Base-by-base conservation (phyloP, 2,329 filamentous ascomycete species). In the Monilinia aucupariae region DNA sequence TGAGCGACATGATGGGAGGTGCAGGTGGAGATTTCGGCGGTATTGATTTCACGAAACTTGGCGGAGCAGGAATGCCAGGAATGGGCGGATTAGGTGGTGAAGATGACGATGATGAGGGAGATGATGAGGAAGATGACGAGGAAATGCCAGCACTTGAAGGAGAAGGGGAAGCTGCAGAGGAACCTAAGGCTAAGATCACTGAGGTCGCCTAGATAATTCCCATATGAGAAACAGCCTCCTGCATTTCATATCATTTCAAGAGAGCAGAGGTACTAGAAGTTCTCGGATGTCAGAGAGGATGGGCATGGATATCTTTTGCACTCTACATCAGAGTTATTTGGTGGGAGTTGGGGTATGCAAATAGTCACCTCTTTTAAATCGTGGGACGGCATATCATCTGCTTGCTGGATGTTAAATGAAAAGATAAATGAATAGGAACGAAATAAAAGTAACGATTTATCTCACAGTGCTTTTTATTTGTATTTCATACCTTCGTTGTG, bases 1-100 rank as follows among this genome's bases (percentile, higher is more conserved):
- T 74, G 73, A 68, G 70, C 61, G 72, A 69, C 48, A 74, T 74
- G 72, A 73, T 75, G 71, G 72, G 73, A 43, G 73, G 77, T 41
- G 71, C 70, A 50, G 83, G 84, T 66, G 86, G 85, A 69, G 90
- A 91, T 76, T 91, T 94, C 68, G 86, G 89, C 72, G 90, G 90
- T 72, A 94, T 96, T 74, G 92, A 96, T 79, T 96, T 96, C 85
- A 94, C 90, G 72, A 96, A 96, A 82, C 87, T 96, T 67, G 88
- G 87, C 67, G 87, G 82, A 67, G 85, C 81, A 68, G 85, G 78
- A 54, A 78, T 77, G 50, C 74, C 67, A 49, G 69, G 67, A 27
- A 10, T 62, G 27, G 71, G 64, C 17, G 59, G 25, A 85, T 85
- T 70, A 85, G 70, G 65, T 15, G 72, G 67, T 30, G 71, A 71